These are phyloP conservation scores for Pseudogymnoascus sp. DNA, from an alignment of 2,329 filamentous ascomycete species.

Conservation along the genomic window DNA sequence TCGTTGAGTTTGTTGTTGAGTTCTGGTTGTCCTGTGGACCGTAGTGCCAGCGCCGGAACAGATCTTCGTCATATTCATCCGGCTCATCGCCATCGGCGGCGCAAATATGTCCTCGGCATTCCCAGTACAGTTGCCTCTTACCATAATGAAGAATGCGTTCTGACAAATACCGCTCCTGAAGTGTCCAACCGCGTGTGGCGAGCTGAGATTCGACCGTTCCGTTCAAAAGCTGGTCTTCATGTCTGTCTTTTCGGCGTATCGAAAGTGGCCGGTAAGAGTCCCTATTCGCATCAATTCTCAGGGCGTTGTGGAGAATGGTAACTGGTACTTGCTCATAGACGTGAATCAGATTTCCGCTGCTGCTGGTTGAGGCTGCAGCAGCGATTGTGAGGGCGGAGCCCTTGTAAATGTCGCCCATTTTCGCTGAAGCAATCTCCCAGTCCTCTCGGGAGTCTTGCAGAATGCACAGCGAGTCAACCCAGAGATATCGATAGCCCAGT, in stretches of 20 bases:
- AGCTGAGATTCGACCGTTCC: not conserved
- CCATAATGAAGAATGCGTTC: constrained; percentile 11
- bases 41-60: not conserved
- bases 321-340: not conserved
- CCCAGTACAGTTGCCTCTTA: constrained; percentile 13
- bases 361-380: not conserved
- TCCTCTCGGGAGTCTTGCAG: not conserved
- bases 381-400: not conserved
- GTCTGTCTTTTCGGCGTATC: not conserved
- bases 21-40: not conserved
- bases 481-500: not conserved
- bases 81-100: not conserved
- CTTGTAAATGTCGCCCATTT: not conserved
- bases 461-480: constrained; percentile 1
- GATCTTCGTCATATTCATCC: not conserved
- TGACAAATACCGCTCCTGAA: constrained; percentile 13
- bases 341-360: not conserved
- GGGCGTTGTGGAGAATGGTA: not conserved
- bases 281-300: not conserved
- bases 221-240: not conserved
- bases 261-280: not conserved
- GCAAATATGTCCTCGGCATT: constrained; percentile 10
- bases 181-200: constrained; percentile 4
- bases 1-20: not conserved
- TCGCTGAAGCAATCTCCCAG: not conserved